These are phyloP conservation scores for Epichloe uncinata DNA, from an alignment of 2,329 filamentous ascomycete genomes.

Conservation along the genomic window DNA sequence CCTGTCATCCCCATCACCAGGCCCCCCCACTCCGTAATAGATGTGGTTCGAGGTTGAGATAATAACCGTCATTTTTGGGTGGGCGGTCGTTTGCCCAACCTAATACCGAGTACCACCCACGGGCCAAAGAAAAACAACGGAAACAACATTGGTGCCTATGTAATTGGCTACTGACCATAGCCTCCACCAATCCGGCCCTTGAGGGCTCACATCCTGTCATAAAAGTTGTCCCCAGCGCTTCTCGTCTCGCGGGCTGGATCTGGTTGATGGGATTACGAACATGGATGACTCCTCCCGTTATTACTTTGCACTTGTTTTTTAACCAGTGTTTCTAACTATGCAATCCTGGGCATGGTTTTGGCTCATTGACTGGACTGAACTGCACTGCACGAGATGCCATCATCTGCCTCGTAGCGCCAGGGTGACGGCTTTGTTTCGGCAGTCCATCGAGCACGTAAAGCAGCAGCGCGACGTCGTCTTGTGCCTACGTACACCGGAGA, in stretches of 20 bases:
- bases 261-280: background rate
- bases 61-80: background rate
- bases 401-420: background rate
- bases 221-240: background rate
- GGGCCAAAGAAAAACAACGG: background rate
- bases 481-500: background rate
- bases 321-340: background rate
- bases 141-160: background rate
- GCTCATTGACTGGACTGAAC: too few species aligned
- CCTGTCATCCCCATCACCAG: conserved; percentile 1
- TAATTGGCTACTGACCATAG: background rate
- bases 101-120: background rate
- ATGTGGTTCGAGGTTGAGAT: background rate
- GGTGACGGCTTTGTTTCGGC: too few species aligned
- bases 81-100: conserved; percentile 5
- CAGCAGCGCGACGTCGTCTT: background rate
- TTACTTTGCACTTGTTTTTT: background rate
- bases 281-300: too few species aligned
- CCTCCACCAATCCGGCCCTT: background rate
- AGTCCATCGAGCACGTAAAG: background rate
- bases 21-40: background rate
- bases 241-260: background rate
- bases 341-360: background rate
- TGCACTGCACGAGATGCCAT: background rate
- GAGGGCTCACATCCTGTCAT: background rate